These are phyloP conservation scores for Malassezia brasiliensis DNA, from an alignment of 1,284 basidiomycete genomes.

Conservation along the genomic window DNA sequence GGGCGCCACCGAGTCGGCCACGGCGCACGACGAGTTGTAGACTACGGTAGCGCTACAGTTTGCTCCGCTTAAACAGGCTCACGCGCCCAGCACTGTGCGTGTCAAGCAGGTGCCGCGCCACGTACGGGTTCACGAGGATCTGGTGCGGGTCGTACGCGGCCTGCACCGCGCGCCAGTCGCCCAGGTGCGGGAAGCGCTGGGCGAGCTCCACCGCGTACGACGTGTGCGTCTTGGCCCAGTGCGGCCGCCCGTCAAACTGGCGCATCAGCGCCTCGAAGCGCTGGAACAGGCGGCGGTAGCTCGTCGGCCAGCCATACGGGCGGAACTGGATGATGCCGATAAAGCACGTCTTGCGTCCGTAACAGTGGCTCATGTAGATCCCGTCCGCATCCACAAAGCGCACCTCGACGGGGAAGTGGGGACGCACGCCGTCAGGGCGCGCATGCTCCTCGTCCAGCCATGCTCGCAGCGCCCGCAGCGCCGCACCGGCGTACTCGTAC, in stretches of 20 bases:
- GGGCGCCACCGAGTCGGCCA: not conserved
- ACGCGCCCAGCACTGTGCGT: constrained; percentile 23
- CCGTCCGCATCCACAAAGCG: constrained; percentile 79
- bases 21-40: not conserved
- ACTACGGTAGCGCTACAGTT: constrained; percentile 1
- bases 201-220: constrained; percentile 62
- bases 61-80: constrained; percentile 9
- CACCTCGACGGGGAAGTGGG: constrained; percentile 89
- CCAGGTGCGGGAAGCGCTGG: constrained; percentile 69
- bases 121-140: constrained; percentile 58
- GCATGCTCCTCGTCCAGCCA: constrained; percentile 65
- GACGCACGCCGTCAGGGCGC: constrained; percentile 61
- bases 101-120: constrained; percentile 53
- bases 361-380: constrained; percentile 83
- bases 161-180: constrained; percentile 66
- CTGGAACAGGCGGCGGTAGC: constrained; percentile 70
- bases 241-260: constrained; percentile 70
- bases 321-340: constrained; percentile 94
- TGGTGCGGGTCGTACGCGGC: constrained; percentile 67
- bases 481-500: constrained; percentile 54
- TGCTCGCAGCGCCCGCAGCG: constrained; percentile 62
- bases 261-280: constrained; percentile 68
- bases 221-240: constrained; percentile 92
- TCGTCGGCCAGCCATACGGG: constrained; percentile 78
- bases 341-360: constrained; percentile 72